These are phyloP conservation scores for Heritiera fomes DNA, from an alignment of 345 rosid species.

Conservation along the genomic window DNA sequence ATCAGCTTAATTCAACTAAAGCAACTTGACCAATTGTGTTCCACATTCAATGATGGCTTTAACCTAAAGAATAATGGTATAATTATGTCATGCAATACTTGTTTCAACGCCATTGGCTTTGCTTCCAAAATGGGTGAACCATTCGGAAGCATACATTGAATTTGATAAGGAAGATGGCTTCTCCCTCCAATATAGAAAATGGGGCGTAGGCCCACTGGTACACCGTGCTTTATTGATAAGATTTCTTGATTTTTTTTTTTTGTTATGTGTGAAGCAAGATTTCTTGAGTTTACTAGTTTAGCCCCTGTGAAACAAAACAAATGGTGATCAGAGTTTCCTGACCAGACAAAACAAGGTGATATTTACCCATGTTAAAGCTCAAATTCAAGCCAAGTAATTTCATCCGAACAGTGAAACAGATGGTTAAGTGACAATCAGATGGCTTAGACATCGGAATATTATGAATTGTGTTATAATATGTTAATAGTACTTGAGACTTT, in stretches of 20 bases:
- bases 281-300: neutral
- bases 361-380: no score
- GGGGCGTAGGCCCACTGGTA: neutral
- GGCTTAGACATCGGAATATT: no score
- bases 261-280: no score
- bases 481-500: no score
- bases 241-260: neutral
- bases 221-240: neutral
- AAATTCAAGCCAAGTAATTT: no score
- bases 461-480: no score
- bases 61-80: no score
- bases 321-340: no score
- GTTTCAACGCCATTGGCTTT: neutral
- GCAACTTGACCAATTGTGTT: conserved; percentile 1
- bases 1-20: neutral
- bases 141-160: conserved; percentile 1
- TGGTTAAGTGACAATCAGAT: no score
- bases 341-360: no score
- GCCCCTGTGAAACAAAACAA: conserved; percentile 1
- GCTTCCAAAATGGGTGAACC: neutral
- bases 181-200: neutral
- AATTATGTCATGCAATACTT: neutral
- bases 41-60: neutral
- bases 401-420: no score
- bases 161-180: conserved; percentile 14